Conservation (phyloP, 306 rosid species). For the Malus sieversii region DNA sequence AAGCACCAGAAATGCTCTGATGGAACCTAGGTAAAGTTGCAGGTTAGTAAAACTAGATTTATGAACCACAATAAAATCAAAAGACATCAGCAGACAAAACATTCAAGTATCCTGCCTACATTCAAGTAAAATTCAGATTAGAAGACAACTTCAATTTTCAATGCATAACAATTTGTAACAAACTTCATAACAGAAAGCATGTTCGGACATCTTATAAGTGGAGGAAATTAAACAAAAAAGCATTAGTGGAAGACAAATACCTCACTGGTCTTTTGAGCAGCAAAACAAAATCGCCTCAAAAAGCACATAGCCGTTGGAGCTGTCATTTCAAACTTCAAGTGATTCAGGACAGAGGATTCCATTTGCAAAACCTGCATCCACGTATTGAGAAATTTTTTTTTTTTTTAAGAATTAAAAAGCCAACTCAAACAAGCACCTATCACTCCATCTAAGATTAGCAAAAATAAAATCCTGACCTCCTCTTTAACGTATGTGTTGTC, state of each 20-base stretch:
- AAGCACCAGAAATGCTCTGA: slow-evolving; percentile 42
- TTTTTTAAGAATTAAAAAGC: not conserved
- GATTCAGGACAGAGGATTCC: slow-evolving; percentile 69
- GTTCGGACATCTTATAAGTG: not conserved
- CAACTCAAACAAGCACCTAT: slow-evolving; percentile 1
- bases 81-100: not conserved
- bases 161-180: not conserved
- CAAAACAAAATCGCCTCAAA: slow-evolving; percentile 50
- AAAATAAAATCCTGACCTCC: slow-evolving; percentile 38
- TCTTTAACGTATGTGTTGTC: slow-evolving; percentile 70
- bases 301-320: slow-evolving; percentile 65
- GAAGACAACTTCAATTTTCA: not conserved
- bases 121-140: not conserved
- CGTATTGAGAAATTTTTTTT: slow-evolving; percentile 10
- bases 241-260: slow-evolving; percentile 18
- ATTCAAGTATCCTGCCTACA: not conserved
- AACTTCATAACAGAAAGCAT: not conserved
- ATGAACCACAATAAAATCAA: not conserved
- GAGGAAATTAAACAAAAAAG: not conserved
- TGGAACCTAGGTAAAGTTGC: slow-evolving; percentile 36
- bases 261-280: slow-evolving; percentile 41
- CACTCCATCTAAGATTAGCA: slow-evolving; percentile 6
- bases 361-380: slow-evolving; percentile 57
- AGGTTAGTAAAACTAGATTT: not conserved
- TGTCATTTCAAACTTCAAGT: slow-evolving; percentile 73